Percentiles rank a stretch among this genome's conserved stretches.
Evolutionary conservation across 2,329 filamentous ascomycete species (phyloP).

Genomic region (Fusarium piperis): DNA sequence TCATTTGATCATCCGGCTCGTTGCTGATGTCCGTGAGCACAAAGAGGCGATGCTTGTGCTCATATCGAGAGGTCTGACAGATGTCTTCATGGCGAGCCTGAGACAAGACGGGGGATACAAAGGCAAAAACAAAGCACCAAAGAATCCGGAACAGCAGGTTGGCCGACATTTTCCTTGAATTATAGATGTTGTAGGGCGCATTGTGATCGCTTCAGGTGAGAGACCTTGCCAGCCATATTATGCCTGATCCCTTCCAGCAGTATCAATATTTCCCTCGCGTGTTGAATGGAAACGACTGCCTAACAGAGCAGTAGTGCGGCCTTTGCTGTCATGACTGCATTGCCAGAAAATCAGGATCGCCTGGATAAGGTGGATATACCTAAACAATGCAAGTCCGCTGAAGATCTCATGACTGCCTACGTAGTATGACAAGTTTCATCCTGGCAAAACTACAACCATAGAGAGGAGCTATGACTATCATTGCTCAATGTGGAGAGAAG

Average conservation of each 20-base stretch:
- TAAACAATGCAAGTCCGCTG: background rate
- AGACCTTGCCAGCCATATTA: background rate
- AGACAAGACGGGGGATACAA: background rate
- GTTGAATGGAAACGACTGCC: background rate
- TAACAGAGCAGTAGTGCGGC: background rate
- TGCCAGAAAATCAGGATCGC: background rate
- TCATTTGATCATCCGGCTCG: constrained; percentile 14
- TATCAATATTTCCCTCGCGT: background rate
- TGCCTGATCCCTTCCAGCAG: background rate
- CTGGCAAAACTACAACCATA: background rate
- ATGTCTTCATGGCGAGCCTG: background rate
- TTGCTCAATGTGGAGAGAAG: background rate
- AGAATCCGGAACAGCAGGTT: background rate
- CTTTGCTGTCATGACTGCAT: background rate
- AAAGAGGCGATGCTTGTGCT: constrained; percentile 7
- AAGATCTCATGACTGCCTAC: too few relatives aligned
- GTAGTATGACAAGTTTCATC: background rate
- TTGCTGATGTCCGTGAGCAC: constrained; percentile 13
- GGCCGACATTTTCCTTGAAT: background rate
- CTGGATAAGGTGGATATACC: background rate
- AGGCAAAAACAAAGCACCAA: background rate
- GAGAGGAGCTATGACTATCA: background rate
- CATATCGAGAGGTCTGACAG: background rate
- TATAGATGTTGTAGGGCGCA: background rate
- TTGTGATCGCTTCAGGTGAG: background rate